Percentiles rank a stretch among this genome's conserved stretches.
Evolutionary conservation across 768 basidiomycete genomes (phyloP).

Genomic region (Hericium alpestre): DNA sequence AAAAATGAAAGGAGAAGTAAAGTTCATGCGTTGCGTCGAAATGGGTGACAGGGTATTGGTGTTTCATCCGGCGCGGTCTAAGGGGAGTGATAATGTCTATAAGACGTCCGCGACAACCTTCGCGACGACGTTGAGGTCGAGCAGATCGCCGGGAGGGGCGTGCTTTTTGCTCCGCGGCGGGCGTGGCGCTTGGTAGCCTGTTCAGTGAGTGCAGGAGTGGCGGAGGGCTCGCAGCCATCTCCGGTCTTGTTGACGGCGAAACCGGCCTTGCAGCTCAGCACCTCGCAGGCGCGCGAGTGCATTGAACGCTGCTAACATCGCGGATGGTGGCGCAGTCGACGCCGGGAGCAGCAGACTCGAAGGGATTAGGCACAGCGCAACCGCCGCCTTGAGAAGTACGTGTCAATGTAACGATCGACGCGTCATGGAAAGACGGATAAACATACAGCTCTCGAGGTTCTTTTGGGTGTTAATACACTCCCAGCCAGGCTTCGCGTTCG

Average conservation of each 20-base stretch:
- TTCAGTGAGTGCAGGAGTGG: neutral
- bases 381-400: neutral
- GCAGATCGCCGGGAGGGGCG: neutral
- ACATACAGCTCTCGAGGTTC: slow-evolving; percentile 14
- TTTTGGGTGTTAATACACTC: slow-evolving; percentile 29
- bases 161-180: neutral
- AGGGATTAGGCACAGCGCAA: neutral
- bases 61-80: neutral
- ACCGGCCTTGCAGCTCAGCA: neutral
- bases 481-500: slow-evolving; percentile 21
- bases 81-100: neutral
- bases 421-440: neutral
- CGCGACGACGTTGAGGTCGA: neutral
- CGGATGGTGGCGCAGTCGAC: neutral
- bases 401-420: neutral
- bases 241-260: neutral
- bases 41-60: no score
- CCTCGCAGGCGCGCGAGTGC: neutral
- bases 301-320: neutral
- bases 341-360: neutral
- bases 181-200: neutral
- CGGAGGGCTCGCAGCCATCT: neutral
- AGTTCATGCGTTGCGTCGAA: neutral
- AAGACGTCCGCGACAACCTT: neutral
- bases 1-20: neutral